Base-by-base conservation (phyloP, 2,329 filamentous ascomycete genomes). In the Onygenales sp. region DNA sequence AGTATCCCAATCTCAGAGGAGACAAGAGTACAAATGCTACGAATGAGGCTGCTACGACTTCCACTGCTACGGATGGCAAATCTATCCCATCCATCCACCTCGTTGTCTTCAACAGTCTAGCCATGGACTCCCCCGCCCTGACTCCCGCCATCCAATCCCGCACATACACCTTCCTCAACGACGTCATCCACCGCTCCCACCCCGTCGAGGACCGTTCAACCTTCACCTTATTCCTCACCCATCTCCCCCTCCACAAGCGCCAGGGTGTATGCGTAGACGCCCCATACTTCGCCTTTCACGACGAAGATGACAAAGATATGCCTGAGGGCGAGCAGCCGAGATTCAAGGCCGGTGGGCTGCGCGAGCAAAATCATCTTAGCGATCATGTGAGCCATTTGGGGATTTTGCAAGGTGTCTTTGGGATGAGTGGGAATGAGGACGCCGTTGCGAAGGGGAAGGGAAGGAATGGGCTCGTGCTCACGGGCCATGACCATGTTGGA, bases 401-500 rank as follows among this genome's bases (percentile, higher is more conserved):
- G 1, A 82, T 96, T n/a, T 72, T 96, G 1, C 84, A 94, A 68
- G 88, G 89, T 1, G 80, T 97, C 2, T 91, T 89, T 59, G 89
- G 89, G 9, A 82, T 93, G 70, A 87, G 76, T 62, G 81, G 79
- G 5, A 79, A 87, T 57, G 62, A 72, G 1, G 68, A 73, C 33
- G 85, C 81, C 0, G 74, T 81, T 0, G 82, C 75, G 0, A 66
- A 70, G 9, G 89, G 89, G 1, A 72, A 73, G 50, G 89, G 89
- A 1, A 77, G 89, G 13, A 79, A 76, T 7, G 91, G 92, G 0
- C 72, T 97, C 5, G 83, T 98, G 31, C 72, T 98, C 41, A 96
- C 91, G 48, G 93, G 93, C 0, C 93, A 98, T 66, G 93, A 98
- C 65, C 93, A 98, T 68, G 88, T 87, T 60, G 93, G 93, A 6